Evolutionary conservation across 2,329 filamentous ascomycete species (phyloP).

Genomic region (Cercospora sp.): DNA sequence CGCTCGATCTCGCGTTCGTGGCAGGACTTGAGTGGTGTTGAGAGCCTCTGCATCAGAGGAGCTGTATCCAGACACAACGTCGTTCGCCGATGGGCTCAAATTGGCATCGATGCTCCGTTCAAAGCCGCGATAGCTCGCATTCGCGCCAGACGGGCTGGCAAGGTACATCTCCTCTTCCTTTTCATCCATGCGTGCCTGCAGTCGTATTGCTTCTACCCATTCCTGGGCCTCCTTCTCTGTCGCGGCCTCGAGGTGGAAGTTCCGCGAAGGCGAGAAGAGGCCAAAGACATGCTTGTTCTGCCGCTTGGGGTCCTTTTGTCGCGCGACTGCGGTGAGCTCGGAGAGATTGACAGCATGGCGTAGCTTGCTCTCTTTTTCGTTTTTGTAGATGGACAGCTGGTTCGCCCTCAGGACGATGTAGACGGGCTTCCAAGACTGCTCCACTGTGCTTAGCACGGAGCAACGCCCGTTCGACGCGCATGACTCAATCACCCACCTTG

Average conservation of each 20-base stretch:
- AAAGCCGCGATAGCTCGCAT: conserved; percentile 48
- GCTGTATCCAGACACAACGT: conserved; percentile 41
- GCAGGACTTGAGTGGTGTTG: conserved; percentile 23
- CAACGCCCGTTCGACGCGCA: background rate
- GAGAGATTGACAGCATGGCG: conserved; percentile 84
- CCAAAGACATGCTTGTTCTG: conserved; percentile 87
- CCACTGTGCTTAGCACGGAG: conserved; percentile 31
- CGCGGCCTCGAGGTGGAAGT: conserved; percentile 83
- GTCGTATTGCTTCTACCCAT: conserved; percentile 82
- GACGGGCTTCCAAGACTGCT: conserved; percentile 83
- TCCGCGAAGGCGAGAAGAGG: conserved; percentile 85
- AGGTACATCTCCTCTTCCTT: conserved; percentile 82
- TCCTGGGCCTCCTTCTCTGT: conserved; percentile 73
- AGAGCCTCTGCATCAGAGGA: conserved; percentile 48
- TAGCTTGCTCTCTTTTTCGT: conserved; percentile 83
- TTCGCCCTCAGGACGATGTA: conserved; percentile 90
- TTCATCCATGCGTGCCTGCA: conserved; percentile 79
- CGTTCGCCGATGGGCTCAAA: conserved; percentile 27
- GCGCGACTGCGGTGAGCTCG: conserved; percentile 86
- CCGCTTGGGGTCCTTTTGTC: conserved; percentile 84
- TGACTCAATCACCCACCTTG: conserved; percentile 59
- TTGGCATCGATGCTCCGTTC: conserved; percentile 38
- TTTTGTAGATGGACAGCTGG: conserved; percentile 88
- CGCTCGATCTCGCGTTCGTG: conserved; percentile 32
- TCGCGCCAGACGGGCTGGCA: conserved; percentile 62